Evolutionary conservation across 805 yeast species (phyloP), one percentile per base, ranked within the genome.

Genomic region (Candida adriatica): DNA sequence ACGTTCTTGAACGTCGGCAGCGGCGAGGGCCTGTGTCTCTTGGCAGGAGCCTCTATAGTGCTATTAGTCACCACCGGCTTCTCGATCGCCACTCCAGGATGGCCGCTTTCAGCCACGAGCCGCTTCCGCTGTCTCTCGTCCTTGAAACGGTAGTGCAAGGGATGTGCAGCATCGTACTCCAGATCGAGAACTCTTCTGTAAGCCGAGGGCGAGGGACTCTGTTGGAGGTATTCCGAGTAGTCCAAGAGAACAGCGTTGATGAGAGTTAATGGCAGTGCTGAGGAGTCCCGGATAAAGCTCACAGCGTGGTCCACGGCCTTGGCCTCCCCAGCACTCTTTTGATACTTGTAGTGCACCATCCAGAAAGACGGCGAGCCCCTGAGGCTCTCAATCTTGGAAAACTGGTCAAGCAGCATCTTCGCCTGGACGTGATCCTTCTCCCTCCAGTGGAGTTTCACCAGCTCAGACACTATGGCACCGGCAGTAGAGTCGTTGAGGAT

Each of bases 1-100:
- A 78, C 74, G 46, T 76, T 75, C 40, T 66, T 71, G 51, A 78
- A 78, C 5, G 65, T 59, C 2, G 88, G 90, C 15, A 75, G 35
- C 2, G 55, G 43, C 6, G 65, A 58, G 1, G 55, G 49, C n/a
- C 26, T 24, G 6, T 14, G 11, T 13, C 24, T 24, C 13, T 36
- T 30, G 3, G 45, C 40, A 2, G 47, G 32, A 13, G 34, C 39
- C 4, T 55, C 55, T 10, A 53, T 39, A 9, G 58, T 34, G 37
- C 53, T 20, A 41, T 70, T 71, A 2, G 60, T 53, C 13, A 68
- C 55, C 9, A 55, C 48, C 1, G 80, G 80, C 32, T 61, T 54
- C 9, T 61, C 66, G 8, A 64, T 38, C 20, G 16, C 29, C 7
- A 46, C 45, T 3, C 61, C 64, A 3, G 59, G 51, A 35, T 61